Base-by-base conservation (phyloP, 225 moss, liverwort and hornwort genomes). In the Sphagnum tenellum region DNA sequence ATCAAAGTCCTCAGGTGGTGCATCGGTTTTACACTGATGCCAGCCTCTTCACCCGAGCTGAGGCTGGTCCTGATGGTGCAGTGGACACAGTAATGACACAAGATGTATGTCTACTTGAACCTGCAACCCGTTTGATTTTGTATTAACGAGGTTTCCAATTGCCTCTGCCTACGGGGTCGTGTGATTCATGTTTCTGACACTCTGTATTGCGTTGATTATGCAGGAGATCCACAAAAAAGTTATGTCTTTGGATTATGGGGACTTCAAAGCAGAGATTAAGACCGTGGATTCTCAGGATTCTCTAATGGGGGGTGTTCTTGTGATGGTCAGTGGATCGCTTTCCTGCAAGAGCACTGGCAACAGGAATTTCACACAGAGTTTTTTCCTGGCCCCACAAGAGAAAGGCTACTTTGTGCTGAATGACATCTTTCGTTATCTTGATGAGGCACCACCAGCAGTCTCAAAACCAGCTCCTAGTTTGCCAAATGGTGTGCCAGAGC, bases 281-380 rank as follows among this genome's bases (percentile, higher is more conserved):
- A 89, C 88, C 0, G 89, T 98, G 0, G 92, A 98, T 60, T 98
- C 96, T 57, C 96, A 98, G 55, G 90, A 98, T 44, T 98, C 96
- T 2, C 82, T 85, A 4, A 65, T 64, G 2, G 96, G 92, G 4
- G 96, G 96, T 7, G 96, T 98, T 3, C 71, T 93, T 47, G 90
- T 98, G 0, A 60, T 89, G 85, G 96, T 98, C 8, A 98, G 90
- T 2, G 92, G 92, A 50, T 74, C 89, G 0, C 62, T 98, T 0
- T 90, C 72, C 4, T 87, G 68, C 1, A 79, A 87, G 13, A 52
- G 69, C 6, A 82, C 12, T 8, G 82, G 77, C 3, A 98, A 77
- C 66, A 83, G 79, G 10, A 89, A 85, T 55, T 96, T 96, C 46
- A 88, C 90, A 2, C 96, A 96, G 72, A 92, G 88, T 64, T 96